phyloP scores from a whole-genome alignment of 192 early-diverging fungal genomes.

The Coemansia sp. region DNA sequence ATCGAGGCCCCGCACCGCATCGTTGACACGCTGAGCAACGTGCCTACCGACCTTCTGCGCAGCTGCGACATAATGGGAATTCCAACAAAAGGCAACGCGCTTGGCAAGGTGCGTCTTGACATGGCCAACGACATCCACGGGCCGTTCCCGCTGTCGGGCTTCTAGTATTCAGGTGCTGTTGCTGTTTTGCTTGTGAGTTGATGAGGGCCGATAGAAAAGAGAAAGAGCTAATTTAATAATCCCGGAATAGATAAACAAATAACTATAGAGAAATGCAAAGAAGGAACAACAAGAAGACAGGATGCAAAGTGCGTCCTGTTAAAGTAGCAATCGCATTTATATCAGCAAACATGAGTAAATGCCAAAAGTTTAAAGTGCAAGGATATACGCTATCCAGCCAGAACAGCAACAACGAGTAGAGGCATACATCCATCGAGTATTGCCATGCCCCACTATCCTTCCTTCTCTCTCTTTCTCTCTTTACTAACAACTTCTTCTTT shows the following conservation, averaged over 20 bases:
- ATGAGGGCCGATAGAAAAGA: background rate
- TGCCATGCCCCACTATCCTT: background rate
- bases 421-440: too few species aligned
- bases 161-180: conserved; percentile 8
- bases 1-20: conserved; percentile 69
- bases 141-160: conserved; percentile 43
- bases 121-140: conserved; percentile 59
- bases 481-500: background rate
- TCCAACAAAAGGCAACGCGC: conserved; percentile 69
- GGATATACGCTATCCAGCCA: too few species aligned
- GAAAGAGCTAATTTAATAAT: background rate
- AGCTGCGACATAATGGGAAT: conserved; percentile 66
- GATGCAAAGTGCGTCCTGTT: too few species aligned
- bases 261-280: background rate
- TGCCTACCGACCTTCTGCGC: conserved; percentile 58
- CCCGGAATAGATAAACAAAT: background rate
- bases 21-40: conserved; percentile 33
- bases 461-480: background rate
- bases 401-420: too few species aligned
- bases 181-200: background rate
- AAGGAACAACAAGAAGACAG: too few species aligned
- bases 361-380: too few species aligned
- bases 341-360: too few species aligned
- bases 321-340: too few species aligned
- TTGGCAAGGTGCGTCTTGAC: conserved; percentile 69